These are phyloP conservation scores for Haberlea rhodopensis DNA, from an alignment of 257 asterid species.

Conservation along the genomic window DNA sequence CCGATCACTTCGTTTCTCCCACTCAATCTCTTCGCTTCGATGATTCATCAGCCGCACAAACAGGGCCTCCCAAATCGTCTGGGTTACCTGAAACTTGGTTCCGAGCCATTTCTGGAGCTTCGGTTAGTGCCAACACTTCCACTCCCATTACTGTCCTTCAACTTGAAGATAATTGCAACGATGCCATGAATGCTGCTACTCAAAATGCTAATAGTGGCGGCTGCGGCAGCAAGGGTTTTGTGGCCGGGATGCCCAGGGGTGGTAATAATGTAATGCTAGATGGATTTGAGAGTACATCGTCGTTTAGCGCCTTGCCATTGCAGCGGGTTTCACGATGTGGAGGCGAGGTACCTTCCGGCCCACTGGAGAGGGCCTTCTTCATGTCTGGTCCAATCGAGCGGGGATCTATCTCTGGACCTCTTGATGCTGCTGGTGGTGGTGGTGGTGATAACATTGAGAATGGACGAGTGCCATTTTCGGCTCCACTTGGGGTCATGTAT, in stretches of 20 bases:
- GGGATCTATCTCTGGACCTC: conserved; percentile 87
- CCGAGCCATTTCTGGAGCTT: conserved; percentile 91
- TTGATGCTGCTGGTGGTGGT: conserved; percentile 40
- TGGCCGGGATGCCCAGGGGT: conserved; percentile 42
- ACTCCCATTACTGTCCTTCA: conserved; percentile 82
- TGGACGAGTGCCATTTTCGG: conserved; percentile 77
- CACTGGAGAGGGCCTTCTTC: conserved; percentile 76
- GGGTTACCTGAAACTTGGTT: conserved; percentile 70
- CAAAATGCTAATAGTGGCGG: conserved; percentile 16
- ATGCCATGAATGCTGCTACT: conserved; percentile 38
- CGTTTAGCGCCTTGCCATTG: conserved; percentile 80
- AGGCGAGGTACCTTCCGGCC: conserved; percentile 60
- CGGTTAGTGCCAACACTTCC: conserved; percentile 80
- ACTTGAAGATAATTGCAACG: conserved; percentile 52
- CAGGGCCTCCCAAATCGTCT: conserved; percentile 38
- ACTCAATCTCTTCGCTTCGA: conserved; percentile 91
- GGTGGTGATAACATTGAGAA: conserved; percentile 34
- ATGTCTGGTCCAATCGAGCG: conserved; percentile 98
- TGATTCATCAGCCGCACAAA: conserved; percentile 40
- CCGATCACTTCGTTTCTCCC: conserved; percentile 90
- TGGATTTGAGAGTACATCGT: conserved; percentile 89
- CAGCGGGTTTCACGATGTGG: conserved; percentile 84
- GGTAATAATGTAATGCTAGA: conserved; percentile 45
- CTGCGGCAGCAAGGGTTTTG: conserved; percentile 42
- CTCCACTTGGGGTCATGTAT: conserved; percentile 75